Evolutionary conservation across 2,329 filamentous ascomycete genomes (phyloP), one percentile per base, ranked within the genome.

Genomic region (Penicillium sp.): DNA sequence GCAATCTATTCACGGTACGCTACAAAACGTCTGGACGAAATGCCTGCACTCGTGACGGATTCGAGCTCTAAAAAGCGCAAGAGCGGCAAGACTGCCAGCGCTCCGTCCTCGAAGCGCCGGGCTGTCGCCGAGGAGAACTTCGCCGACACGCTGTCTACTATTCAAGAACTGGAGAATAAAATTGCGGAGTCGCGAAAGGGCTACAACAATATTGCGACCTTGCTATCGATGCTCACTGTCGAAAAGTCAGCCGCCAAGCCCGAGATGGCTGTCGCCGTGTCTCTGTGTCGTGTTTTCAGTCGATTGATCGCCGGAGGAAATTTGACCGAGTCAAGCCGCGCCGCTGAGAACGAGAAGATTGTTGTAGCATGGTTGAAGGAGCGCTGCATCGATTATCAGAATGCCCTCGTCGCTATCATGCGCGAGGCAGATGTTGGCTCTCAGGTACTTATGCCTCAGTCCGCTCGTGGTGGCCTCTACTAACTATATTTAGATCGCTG

Each of bases 121-220:
- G 75, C 72, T 61, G 73, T 76, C 54, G 71, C 71, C 42, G 73
- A 75, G 54, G 75, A 77, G 44, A 67, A 70, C 35, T 64, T 69
- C 49, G 73, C 79, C 54, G 79, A 83, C 64, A 68, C 75, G 38
- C 80, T 86, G 65, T 77, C 80, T 48, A 80, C 82, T 55, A 88
- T 95, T 51, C 72, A 92, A 35, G 73, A 82, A 46, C 79, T 96
- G 46, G 91, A 96, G 73, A 78, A 82, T 55, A 85, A 88, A 49
- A 90, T 97, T 47, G 73, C 90, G 54, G 85, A 93, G 69, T 95
- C 90, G 41, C 87, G 84, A 64, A 89, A 90, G 69, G 82, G 95
- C 72, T 95, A 95, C 77, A 95, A 95, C 76, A 89, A 95, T 65
- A 92, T 97, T 63, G 79, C 82, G 7, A 81, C 79, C 10, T 73